phyloP scores from a whole-genome alignment of 768 basidiomycete genomes.

The Amanita brunnescens region DNA sequence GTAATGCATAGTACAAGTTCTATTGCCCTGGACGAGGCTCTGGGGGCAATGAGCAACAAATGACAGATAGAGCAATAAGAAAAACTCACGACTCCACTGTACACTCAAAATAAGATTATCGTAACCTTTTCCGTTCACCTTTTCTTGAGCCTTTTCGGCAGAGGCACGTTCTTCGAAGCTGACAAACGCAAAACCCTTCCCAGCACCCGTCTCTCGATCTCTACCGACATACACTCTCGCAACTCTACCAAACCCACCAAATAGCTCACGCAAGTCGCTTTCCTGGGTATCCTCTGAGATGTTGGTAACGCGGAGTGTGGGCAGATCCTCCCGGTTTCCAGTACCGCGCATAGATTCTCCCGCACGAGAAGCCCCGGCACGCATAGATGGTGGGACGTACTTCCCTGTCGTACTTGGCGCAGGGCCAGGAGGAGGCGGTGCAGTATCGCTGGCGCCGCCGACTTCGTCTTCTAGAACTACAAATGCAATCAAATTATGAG shows the following conservation, averaged over 20 bases:
- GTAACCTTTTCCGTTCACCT: conserved; percentile 86
- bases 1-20: not conserved
- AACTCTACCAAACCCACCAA: conserved; percentile 77
- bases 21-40: conserved; percentile 3
- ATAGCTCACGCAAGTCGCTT: conserved; percentile 87
- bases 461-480: conserved; percentile 33
- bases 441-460: conserved; percentile 23
- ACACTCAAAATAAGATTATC: conserved; percentile 79
- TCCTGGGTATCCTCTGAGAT: conserved; percentile 94
- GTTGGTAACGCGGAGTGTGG: conserved; percentile 95
- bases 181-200: conserved; percentile 97
- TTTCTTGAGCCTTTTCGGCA: conserved; percentile 86
- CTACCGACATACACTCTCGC: conserved; percentile 90
- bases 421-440: conserved; percentile 26
- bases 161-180: conserved; percentile 78
- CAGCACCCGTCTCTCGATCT: conserved; percentile 89
- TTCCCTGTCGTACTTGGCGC: conserved; percentile 52
- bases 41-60: not conserved
- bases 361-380: conserved; percentile 53
- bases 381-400: conserved; percentile 93
- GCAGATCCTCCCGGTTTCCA: conserved; percentile 77
- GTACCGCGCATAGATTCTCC: conserved; percentile 72
- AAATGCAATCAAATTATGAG: conserved; percentile 1
- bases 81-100: conserved; percentile 50
- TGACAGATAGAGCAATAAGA: not conserved